phyloP scores from a whole-genome alignment of 352 stramenopile genomes.

The Phytophthora pisi region DNA sequence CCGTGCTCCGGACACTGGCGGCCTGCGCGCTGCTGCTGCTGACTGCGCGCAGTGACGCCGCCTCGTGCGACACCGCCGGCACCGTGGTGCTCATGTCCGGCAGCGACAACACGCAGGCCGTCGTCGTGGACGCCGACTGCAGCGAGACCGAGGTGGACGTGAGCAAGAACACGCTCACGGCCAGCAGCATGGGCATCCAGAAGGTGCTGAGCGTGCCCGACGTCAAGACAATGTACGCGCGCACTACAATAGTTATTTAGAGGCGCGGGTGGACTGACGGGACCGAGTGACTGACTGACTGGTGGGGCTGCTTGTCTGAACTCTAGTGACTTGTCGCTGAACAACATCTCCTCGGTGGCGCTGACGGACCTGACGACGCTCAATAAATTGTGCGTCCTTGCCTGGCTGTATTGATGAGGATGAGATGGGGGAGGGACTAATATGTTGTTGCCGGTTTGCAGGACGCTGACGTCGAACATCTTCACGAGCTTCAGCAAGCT shows the following conservation, averaged over 20 bases:
- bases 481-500: conserved; percentile 54
- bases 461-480: conserved; percentile 56
- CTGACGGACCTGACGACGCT: conserved; percentile 37
- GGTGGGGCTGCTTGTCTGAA: conserved; percentile 9
- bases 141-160: conserved; percentile 38
- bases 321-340: conserved; percentile 49
- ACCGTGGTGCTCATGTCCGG: conserved; percentile 49
- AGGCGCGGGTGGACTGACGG: too few species aligned
- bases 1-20: conserved; percentile 1
- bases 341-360: conserved; percentile 51
- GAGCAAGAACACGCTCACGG: conserved; percentile 41
- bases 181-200: conserved; percentile 50
- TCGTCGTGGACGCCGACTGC: conserved; percentile 49
- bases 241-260: too few species aligned
- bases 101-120: conserved; percentile 29
- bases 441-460: conserved; percentile 13
- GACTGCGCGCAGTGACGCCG: conserved; percentile 9
- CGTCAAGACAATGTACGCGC: conserved; percentile 49
- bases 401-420: too few species aligned
- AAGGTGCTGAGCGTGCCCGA: conserved; percentile 54
- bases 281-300: conserved; percentile 1
- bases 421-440: not conserved
- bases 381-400: conserved; percentile 45
- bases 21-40: conserved; percentile 15
- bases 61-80: conserved; percentile 40